A percentile compares a stretch with the other conserved stretches of the same genome.
These are phyloP conservation scores for Fusarium papillatum DNA, from an alignment of 2,329 filamentous ascomycete species.

Conservation along the genomic window DNA sequence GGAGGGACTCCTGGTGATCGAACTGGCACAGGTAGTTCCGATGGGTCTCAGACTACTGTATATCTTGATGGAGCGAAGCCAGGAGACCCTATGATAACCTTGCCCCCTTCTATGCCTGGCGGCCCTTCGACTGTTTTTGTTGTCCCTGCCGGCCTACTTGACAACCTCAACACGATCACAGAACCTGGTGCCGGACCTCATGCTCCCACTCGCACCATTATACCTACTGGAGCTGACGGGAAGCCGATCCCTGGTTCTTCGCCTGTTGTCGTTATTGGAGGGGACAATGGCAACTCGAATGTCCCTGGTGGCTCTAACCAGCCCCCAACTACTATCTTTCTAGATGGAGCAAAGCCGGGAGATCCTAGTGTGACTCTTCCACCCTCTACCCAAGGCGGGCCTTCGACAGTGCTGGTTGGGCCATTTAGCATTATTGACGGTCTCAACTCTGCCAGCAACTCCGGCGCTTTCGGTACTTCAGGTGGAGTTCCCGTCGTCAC, in stretches of 20 bases:
- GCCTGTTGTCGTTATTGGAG: not conserved
- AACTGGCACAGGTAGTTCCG: not conserved
- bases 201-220: constrained; percentile 20
- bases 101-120: constrained; percentile 8
- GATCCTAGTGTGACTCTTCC: not conserved
- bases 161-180: constrained; percentile 26
- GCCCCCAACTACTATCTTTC: not conserved
- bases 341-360: not conserved
- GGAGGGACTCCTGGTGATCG: not conserved
- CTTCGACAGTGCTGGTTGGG: not conserved
- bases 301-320: not conserved
- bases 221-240: constrained; percentile 36
- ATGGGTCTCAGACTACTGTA: not conserved
- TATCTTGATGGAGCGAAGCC: not conserved
- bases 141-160: constrained; percentile 23
- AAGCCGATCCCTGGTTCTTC: constrained; percentile 26
- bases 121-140: constrained; percentile 32
- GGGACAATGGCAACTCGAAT: not conserved
- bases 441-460: not conserved
- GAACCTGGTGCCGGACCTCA: constrained; percentile 17
- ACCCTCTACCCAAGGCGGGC: not conserved
- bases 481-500: not conserved
- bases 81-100: not conserved
- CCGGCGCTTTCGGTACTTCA: not conserved
- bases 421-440: not conserved